Evolutionary conservation across 148 eudicot species (phyloP).

Genomic region (Euryodendron excelsum): DNA sequence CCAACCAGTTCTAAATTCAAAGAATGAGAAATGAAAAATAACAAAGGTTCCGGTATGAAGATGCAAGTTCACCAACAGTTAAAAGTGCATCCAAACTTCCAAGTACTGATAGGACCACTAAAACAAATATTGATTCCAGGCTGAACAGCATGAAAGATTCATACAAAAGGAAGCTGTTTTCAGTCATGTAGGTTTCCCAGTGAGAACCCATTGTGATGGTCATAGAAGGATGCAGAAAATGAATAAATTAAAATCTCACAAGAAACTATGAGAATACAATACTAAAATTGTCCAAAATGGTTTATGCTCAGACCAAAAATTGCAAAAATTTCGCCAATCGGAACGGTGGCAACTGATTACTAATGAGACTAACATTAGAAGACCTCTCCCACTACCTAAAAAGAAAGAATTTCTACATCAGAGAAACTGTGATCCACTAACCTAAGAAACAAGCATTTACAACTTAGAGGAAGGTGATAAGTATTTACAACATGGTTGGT

Average conservation of each 20-base stretch:
- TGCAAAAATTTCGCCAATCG: background rate
- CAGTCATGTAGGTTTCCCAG: too few relatives aligned
- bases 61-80: background rate
- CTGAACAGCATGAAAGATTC: too few relatives aligned
- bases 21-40: background rate
- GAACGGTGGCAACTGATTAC: background rate
- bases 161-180: too few relatives aligned
- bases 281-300: background rate
- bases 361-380: background rate
- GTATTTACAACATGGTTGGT: conserved; percentile 48
- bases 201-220: background rate
- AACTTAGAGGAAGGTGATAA: conserved; percentile 14
- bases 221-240: too few relatives aligned
- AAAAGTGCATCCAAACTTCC: too few relatives aligned
- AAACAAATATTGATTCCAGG: too few relatives aligned
- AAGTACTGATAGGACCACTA: too few relatives aligned
- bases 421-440: conserved; percentile 27
- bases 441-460: conserved; percentile 39
- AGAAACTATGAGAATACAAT: too few relatives aligned
- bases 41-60: background rate
- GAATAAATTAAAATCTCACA: too few relatives aligned
- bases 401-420: conserved; percentile 16
- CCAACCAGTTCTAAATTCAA: background rate
- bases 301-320: background rate
- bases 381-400: background rate